Conservation (phyloP, 805 yeast genomes). For the Saturnispora quitensis region DNA sequence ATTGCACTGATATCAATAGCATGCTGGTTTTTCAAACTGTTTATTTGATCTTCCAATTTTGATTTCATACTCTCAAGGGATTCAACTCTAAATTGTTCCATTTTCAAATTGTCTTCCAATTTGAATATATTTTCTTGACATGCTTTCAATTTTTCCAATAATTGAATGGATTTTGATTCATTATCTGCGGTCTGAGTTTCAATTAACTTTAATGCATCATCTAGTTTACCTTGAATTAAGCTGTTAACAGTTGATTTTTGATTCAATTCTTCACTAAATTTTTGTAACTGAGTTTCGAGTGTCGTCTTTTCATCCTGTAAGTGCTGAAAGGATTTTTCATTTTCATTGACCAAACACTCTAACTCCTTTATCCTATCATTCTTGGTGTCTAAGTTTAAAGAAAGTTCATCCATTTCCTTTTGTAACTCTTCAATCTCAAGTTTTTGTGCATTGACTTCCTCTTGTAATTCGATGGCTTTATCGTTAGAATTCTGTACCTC, state of each 20-base stretch:
- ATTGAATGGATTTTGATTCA: background rate
- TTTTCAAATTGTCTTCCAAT: constrained; percentile 6
- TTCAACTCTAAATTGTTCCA: constrained; percentile 7
- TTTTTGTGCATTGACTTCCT: constrained; percentile 3
- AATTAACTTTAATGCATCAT: background rate
- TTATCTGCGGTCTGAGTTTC: background rate
- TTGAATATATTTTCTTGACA: background rate
- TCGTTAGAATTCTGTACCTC: constrained; percentile 1
- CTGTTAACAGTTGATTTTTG: background rate
- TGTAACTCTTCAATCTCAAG: constrained; percentile 7
- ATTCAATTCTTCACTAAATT: background rate
- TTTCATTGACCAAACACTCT: background rate
- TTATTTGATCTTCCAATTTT: constrained; percentile 7
- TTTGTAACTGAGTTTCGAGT: background rate
- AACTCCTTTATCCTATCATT: background rate
- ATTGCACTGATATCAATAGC: background rate
- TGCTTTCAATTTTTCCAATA: background rate
- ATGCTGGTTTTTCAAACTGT: background rate
- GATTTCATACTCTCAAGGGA: constrained; percentile 6
- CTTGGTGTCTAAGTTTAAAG: background rate
- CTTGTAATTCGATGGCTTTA: constrained; percentile 2
- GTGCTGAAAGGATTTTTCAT: background rate
- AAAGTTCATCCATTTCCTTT: constrained; percentile 4
- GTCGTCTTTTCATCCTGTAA: background rate
- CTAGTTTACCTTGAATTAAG: background rate